Evolutionary conservation across 208 protist genomes (phyloP).

Genomic region (Leptomonas pyrrhocoris): DNA sequence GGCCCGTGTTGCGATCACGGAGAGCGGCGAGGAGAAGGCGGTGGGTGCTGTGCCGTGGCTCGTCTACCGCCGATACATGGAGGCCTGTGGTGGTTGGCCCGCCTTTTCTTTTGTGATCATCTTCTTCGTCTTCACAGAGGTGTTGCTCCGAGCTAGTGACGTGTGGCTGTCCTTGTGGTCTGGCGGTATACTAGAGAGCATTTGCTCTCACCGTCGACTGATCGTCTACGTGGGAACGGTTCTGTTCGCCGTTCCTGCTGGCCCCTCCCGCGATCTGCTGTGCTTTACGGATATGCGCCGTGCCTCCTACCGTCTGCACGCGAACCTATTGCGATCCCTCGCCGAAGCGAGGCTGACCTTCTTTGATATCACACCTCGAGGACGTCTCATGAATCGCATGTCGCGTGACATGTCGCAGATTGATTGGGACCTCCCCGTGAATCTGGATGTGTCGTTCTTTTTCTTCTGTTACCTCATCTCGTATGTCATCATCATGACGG

Average conservation of each 20-base stretch:
- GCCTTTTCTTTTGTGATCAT: conserved; percentile 20
- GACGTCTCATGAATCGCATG: conserved; percentile 95
- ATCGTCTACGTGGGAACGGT: conserved; percentile 34
- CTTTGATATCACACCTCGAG: conserved; percentile 93
- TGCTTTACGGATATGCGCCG: conserved; percentile 28
- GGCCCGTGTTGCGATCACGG: not conserved
- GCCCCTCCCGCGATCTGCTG: conserved; percentile 36
- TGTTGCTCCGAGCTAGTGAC: conserved; percentile 21
- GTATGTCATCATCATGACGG: conserved; percentile 44
- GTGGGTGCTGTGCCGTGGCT: conserved; percentile 45
- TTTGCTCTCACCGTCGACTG: conserved; percentile 16
- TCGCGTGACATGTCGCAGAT: conserved; percentile 85
- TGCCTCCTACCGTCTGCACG: conserved; percentile 45
- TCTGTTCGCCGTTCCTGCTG: conserved; percentile 19
- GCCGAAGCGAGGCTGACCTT: conserved; percentile 74
- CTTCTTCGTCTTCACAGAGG: no score
- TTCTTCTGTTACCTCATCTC: conserved; percentile 38
- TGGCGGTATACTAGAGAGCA: not conserved
- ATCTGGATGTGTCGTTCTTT: conserved; percentile 27
- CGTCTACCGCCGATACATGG: conserved; percentile 65
- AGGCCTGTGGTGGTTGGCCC: conserved; percentile 46
- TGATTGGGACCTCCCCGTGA: conserved; percentile 59
- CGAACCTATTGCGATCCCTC: conserved; percentile 46
- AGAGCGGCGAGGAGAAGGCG: conserved; percentile 47
- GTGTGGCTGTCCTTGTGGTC: conserved; percentile 83